Evolutionary conservation across 805 yeast genomes (phyloP), one percentile per base, ranked within the genome.

Genomic region (Suhomyces sp.): DNA sequence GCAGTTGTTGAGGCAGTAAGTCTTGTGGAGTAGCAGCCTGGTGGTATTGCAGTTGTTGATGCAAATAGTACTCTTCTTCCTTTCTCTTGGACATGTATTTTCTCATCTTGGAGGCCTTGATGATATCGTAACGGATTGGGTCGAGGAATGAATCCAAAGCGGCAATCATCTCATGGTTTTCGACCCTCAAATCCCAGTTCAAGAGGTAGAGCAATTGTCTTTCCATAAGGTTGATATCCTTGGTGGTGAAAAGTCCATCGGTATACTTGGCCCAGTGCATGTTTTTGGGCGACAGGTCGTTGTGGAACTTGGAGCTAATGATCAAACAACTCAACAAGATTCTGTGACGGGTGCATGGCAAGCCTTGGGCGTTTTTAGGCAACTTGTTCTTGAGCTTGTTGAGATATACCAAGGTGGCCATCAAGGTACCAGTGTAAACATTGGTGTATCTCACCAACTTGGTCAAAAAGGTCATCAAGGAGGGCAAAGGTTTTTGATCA

Each of bases 151-250:
- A 67, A 53, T 64, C 67, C 65, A 81, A 73, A 41, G 68, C 72
- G 27, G 54, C 56, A 44, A 67, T 59, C 66, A 82, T 72, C 52
- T 82, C 85, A 24, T 67, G 68, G 58, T 70, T 76, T 48, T 69
- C 63, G 41, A 82, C 77, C 53, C 73, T 69, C 56, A 87, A 72
- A 66, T 88, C 86, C 91, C 92, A 88, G 68, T 86, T 80, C 64
- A 88, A 71, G 48, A 87, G 73, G 62, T 77, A 82, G 49, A 87
- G 73, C 54, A 88, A 72, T 68, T 88, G 93, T 65, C 90, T 81
- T 70, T 88, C 96, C 91, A 88, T 88, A 56, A 87, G 73, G 67
- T 87, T 87, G 58, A 88, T 83, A 66, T 88, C 96, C 57, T 83
- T 83, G 51, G 78, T 69, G 46, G 77, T 72, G 70, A 88, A 87